Percentiles rank a stretch among this genome's conserved stretches.
Evolutionary conservation across 495 filamentous ascomycete species (phyloP).

Genomic region (Penicillium paradoxum): DNA sequence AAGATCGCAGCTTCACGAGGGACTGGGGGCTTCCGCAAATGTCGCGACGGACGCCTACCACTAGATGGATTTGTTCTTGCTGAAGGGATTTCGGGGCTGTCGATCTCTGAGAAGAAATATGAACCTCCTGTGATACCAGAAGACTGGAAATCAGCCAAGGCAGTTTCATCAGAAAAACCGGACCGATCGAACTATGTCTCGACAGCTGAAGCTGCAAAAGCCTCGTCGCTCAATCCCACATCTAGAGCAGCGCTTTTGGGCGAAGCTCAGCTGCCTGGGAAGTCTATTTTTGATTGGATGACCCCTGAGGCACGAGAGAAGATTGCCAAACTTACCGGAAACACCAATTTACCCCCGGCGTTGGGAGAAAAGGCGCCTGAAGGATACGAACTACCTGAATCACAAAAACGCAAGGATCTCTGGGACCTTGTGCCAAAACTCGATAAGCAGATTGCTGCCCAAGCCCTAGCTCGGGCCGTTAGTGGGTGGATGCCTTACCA

Average conservation of each 20-base stretch:
- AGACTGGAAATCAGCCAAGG: conserved; percentile 66
- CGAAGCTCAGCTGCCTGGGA: conserved; percentile 76
- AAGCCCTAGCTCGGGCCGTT: conserved; percentile 68
- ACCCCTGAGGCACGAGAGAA: conserved; percentile 73
- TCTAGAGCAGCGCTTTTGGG: conserved; percentile 77
- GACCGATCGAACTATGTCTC: conserved; percentile 53
- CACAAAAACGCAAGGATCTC: conserved; percentile 54
- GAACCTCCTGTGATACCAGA: conserved; percentile 69
- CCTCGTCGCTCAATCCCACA: conserved; percentile 71
- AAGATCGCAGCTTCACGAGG: conserved; percentile 56
- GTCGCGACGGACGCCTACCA: conserved; percentile 82
- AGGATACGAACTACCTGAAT: conserved; percentile 54
- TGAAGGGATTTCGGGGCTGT: conserved; percentile 48
- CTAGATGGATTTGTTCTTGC: conserved; percentile 82
- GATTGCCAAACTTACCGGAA: conserved; percentile 71
- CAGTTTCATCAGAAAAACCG: conserved; percentile 37
- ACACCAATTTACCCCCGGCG: conserved; percentile 69
- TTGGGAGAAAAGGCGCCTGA: conserved; percentile 65
- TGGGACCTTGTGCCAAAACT: conserved; percentile 66
- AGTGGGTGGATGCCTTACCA: conserved; percentile 79
- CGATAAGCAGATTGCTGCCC: conserved; percentile 66
- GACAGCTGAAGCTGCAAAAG: conserved; percentile 66
- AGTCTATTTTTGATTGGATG: conserved; percentile 95
- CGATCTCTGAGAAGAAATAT: conserved; percentile 59
- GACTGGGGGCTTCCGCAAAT: conserved; percentile 62